Evolutionary conservation across 768 basidiomycete genomes (phyloP).

Genomic region (Lactifluus rugatus): DNA sequence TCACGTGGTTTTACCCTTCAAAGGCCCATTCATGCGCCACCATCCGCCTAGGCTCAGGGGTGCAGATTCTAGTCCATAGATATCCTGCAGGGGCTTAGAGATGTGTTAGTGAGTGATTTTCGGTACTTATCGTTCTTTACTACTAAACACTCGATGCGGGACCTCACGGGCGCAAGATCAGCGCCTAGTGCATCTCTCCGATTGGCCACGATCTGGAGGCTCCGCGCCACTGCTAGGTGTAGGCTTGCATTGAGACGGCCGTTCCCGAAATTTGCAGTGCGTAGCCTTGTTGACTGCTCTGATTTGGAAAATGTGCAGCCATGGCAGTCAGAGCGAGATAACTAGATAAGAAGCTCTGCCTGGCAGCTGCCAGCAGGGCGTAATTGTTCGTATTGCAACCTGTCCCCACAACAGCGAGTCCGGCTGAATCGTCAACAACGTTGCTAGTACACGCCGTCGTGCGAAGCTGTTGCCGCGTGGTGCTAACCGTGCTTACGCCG

Average conservation of each 20-base stretch:
- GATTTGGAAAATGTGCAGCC: slow-evolving; percentile 7
- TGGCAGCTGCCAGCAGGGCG: not conserved
- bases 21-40: not conserved
- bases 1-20: not conserved
- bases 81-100: not conserved
- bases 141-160: not conserved
- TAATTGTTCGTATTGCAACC: not conserved
- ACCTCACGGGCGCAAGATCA: not conserved
- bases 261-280: not conserved
- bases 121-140: not conserved
- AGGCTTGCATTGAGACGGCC: not conserved
- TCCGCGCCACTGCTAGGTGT: not conserved
- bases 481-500: not conserved
- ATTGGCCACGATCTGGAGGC: not conserved
- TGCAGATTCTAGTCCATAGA: not conserved
- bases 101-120: not conserved
- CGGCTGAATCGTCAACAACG: not conserved
- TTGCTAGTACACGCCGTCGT: not conserved
- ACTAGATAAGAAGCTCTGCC: slow-evolving; percentile 1
- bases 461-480: not conserved
- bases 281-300: slow-evolving; percentile 1
- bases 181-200: not conserved
- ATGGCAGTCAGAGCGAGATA: not conserved
- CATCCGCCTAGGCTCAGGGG: not conserved
- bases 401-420: not conserved